phyloP scores from a whole-genome alignment of 1,284 basidiomycete species.

The Apiotrichum domesticum region DNA sequence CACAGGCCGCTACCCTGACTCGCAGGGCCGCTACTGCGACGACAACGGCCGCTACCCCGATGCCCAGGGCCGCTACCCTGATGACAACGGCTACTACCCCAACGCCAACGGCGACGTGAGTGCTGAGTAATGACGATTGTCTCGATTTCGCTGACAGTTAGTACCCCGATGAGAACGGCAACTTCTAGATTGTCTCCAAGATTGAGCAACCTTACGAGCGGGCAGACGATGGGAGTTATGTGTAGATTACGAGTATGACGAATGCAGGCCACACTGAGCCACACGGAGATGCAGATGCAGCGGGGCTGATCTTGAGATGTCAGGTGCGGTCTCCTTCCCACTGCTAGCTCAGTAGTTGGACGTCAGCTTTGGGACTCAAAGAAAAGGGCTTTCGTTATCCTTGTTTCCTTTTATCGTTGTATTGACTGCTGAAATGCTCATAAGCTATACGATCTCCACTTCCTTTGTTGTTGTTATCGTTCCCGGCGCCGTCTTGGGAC shows the following conservation, averaged over 20 bases:
- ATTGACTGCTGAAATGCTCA: too few relatives aligned
- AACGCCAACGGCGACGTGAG: slow-evolving; percentile 1
- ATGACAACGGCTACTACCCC: slow-evolving; percentile 1
- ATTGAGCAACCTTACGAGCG: not conserved
- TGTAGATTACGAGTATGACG: not conserved
- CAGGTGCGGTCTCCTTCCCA: too few relatives aligned
- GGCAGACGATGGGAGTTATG: not conserved
- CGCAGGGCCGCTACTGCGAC: not conserved
- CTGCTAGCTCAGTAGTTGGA: too few relatives aligned
- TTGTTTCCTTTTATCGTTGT: too few relatives aligned
- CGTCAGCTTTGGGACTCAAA: too few relatives aligned
- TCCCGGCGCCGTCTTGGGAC: not conserved
- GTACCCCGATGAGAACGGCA: slow-evolving; percentile 3
- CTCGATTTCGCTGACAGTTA: not conserved
- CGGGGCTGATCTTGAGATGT: too few relatives aligned
- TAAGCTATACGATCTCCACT: not conserved
- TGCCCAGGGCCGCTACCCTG: not conserved
- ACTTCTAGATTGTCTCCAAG: not conserved
- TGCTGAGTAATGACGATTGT: not conserved
- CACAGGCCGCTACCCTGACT: not conserved
- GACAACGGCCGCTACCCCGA: slow-evolving; percentile 2
- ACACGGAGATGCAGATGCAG: too few relatives aligned
- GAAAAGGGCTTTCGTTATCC: too few relatives aligned
- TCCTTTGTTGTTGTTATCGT: not conserved
- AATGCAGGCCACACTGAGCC: not conserved